Percentiles rank a stretch among this genome's conserved stretches.
Evolutionary conservation across 106 monocot species (phyloP).

Genomic region (Platanthera zijinensis): DNA sequence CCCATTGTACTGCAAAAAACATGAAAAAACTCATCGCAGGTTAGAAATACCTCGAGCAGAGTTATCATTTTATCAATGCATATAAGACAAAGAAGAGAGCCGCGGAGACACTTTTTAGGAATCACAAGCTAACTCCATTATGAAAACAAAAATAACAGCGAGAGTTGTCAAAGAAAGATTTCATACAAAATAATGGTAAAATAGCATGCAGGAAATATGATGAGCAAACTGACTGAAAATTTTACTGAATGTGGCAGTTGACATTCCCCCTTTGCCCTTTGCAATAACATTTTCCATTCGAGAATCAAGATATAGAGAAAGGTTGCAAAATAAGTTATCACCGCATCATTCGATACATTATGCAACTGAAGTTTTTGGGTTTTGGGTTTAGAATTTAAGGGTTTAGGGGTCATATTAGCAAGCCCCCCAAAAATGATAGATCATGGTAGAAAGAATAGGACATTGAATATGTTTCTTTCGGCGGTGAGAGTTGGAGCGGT

Average conservation of each 20-base stretch:
- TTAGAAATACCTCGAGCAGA: neutral
- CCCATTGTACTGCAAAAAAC: slow-evolving; percentile 75
- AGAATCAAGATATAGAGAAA: too few species aligned
- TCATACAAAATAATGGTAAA: neutral
- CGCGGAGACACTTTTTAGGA: neutral
- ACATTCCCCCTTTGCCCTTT: neutral
- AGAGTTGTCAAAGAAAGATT: neutral
- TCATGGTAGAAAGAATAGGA: too few species aligned
- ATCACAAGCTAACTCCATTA: neutral
- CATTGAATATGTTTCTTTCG: too few species aligned
- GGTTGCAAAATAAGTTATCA: too few species aligned
- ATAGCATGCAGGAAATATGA: neutral
- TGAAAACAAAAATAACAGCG: neutral
- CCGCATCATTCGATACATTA: too few species aligned
- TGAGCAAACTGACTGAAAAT: neutral
- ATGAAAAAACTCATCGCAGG: neutral
- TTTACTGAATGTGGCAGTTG: neutral
- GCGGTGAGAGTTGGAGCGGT: too few species aligned
- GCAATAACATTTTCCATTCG: too few species aligned
- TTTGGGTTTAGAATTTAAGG: too few species aligned
- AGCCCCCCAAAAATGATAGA: too few species aligned
- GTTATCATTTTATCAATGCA: neutral
- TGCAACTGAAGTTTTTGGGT: too few species aligned
- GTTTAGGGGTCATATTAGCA: too few species aligned
- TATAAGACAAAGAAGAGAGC: neutral